Conservation (phyloP, 2,329 filamentous ascomycete species). For the Blastomyces gilchristii region DNA sequence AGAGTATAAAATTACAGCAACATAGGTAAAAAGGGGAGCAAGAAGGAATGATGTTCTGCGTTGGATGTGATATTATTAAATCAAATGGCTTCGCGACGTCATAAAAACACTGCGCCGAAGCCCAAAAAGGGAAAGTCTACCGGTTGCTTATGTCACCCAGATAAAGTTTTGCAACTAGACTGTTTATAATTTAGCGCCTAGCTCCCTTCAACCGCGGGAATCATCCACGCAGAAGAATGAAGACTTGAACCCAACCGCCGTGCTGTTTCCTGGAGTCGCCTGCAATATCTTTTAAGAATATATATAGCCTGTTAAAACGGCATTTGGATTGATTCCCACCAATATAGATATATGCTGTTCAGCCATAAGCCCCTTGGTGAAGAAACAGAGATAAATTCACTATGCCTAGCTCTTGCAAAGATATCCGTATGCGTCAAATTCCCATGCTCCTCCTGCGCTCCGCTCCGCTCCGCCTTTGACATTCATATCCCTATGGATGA, state of each 20-base stretch:
- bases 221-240: neutral
- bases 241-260: neutral
- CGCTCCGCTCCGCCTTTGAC: neutral
- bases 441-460: neutral
- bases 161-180: neutral
- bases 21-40: neutral
- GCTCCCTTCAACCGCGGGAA: neutral
- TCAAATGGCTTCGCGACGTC: conserved; percentile 1
- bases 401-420: conserved; percentile 95
- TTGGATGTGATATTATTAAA: neutral
- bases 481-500: neutral
- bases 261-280: neutral
- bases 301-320: neutral
- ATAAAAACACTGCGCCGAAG: conserved; percentile 5
- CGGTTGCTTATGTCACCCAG: neutral
- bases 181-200: neutral
- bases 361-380: neutral
- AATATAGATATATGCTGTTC: neutral
- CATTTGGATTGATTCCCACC: neutral
- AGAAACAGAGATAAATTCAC: conserved; percentile 21
- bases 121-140: neutral
- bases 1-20: neutral
- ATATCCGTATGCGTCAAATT: conserved; percentile 61
- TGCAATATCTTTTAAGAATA: neutral
- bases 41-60: neutral